phyloP scores from a whole-genome alignment of 768 basidiomycete genomes.

The Serendipita indica region DNA sequence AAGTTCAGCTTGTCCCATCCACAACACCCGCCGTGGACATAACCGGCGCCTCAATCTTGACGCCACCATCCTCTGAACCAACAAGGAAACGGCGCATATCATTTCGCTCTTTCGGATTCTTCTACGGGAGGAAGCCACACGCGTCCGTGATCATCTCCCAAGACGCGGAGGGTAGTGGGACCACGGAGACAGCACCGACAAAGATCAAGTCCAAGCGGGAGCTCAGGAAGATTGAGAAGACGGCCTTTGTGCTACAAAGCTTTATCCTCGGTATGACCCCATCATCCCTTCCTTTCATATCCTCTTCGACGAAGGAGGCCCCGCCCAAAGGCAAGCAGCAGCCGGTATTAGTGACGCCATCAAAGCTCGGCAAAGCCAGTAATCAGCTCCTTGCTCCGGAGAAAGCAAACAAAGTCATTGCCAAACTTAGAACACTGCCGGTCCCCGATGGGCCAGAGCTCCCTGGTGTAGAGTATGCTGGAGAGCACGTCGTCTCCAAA shows the following conservation, averaged over 20 bases:
- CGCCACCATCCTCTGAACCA: constrained; percentile 11
- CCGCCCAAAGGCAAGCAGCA: constrained; percentile 28
- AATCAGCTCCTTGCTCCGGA: constrained; percentile 50
- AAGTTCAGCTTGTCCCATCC: constrained; percentile 2
- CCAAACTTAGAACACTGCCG: constrained; percentile 53
- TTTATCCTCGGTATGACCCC: constrained; percentile 43
- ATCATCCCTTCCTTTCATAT: not conserved
- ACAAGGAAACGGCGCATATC: constrained; percentile 28
- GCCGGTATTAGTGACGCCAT: constrained; percentile 22
- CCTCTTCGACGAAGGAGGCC: constrained; percentile 20
- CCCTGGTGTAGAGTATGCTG: constrained; percentile 9
- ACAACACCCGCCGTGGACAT: not conserved
- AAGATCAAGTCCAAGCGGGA: constrained; percentile 21
- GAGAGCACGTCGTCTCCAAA: constrained; percentile 12
- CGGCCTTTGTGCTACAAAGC: constrained; percentile 46
- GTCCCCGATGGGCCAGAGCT: constrained; percentile 25
- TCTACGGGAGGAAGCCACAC: constrained; percentile 23
- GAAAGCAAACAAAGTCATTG: constrained; percentile 53
- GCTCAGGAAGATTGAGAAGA: constrained; percentile 23
- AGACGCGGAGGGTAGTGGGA: constrained; percentile 23
- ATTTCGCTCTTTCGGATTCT: constrained; percentile 32
- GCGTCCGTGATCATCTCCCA: constrained; percentile 25
- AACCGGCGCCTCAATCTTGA: constrained; percentile 1
- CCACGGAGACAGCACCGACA: constrained; percentile 24
- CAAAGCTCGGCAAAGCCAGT: constrained; percentile 50